phyloP scores from a whole-genome alignment of 306 rosid species.

The Chamaecrista fasciculata region DNA sequence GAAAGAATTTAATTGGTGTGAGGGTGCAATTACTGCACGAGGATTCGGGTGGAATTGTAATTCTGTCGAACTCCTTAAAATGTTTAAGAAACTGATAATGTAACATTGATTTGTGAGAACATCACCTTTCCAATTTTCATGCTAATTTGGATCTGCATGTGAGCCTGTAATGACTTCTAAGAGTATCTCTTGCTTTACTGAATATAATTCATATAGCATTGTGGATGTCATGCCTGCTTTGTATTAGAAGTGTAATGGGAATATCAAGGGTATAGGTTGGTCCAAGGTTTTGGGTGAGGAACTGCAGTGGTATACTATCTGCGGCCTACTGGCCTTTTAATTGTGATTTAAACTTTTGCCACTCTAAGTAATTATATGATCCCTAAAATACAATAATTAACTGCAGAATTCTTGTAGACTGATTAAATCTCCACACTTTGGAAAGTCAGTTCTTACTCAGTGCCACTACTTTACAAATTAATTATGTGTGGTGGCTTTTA shows the following conservation, averaged over 20 bases:
- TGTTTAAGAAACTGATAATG: background rate
- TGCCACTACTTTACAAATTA: background rate
- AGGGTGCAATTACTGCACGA: background rate
- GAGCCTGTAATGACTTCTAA: background rate
- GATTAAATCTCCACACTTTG: background rate
- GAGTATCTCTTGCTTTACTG: background rate
- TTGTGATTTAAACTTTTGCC: no score
- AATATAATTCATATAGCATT: background rate
- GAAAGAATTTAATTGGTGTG: background rate
- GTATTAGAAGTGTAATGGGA: background rate
- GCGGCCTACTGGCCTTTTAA: background rate
- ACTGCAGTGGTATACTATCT: background rate
- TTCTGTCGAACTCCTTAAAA: background rate
- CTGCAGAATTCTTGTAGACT: background rate
- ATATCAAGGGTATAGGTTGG: background rate
- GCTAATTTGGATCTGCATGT: background rate
- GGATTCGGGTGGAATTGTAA: background rate
- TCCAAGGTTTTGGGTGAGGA: background rate
- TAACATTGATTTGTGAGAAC: no score
- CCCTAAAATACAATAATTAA: background rate
- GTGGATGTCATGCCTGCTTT: background rate
- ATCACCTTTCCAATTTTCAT: background rate
- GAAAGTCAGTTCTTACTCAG: constrained; percentile 1
- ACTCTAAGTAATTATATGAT: background rate
- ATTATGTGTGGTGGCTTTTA: constrained; percentile 6